Base-by-base conservation (phyloP, 2,329 filamentous ascomycete species). In the Tolypocladium guangdongense region DNA sequence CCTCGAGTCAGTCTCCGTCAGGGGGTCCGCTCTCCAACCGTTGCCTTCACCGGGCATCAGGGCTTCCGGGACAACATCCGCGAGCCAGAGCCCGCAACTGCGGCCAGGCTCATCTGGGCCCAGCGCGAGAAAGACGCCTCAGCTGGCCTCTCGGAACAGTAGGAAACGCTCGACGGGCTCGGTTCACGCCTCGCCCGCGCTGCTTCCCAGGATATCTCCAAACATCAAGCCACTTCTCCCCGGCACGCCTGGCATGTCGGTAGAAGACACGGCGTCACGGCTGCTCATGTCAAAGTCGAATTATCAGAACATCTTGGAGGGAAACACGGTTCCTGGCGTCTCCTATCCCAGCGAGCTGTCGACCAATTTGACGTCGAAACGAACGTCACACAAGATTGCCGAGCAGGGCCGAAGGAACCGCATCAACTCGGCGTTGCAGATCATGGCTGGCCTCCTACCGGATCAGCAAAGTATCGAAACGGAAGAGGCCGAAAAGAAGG, bases 361-460 rank as follows among this genome's bases (percentile, higher is more conserved):
- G 7, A 95, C 91, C 24, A 96, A 96, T 59, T 74, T 99, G 30
- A 96, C 91, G 0, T 96, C 90, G 3, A 99, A 99, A 74, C 86
- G 92, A 52, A 97, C 93, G 2, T 96, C 90, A 45, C 93, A 99
- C 74, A 99, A 99, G 71, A 89, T 99, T 59, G 93, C 93, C 20
- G 93, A 99, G 71, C 93, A 99, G 72, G 93, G 93, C 7, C 84
- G 93, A 49, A 80, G 93, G 55, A 97, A 99, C 66, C 83, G 93
- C 49, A 97, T 99, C 71, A 99, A 99, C 67, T 87, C 85, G 52
- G 93, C 93, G 0, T 75, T 99, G 24, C 89, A 92, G 61, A 87
- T 96, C 67, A 96, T 99, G 68, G 90, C 93, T 50, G 80, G 84
- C 0, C 76, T 99, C 2, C 74, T 99, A n/a, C 92, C 93, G 0